These are phyloP conservation scores for Sechiopsis laciniata DNA, from an alignment of 306 rosid species.

Conservation along the genomic window DNA sequence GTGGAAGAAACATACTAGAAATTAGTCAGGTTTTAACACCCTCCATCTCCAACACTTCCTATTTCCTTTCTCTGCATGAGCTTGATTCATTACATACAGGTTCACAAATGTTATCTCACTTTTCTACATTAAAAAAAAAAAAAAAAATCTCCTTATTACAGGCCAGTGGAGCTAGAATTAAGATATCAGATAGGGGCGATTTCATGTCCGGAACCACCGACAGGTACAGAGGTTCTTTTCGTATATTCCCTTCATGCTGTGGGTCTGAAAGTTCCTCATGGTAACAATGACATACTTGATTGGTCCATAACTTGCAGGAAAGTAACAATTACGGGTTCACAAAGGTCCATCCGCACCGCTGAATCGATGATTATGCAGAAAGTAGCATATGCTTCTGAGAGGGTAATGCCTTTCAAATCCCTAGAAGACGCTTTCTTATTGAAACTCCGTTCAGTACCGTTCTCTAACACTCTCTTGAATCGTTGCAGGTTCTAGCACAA, in stretches of 20 bases:
- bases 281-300: not conserved
- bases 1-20: conserved; percentile 87
- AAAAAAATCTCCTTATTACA: conserved; percentile 32
- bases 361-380: conserved; percentile 93
- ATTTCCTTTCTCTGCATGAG: not conserved
- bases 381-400: conserved; percentile 82
- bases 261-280: conserved; percentile 1
- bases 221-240: conserved; percentile 40
- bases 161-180: conserved; percentile 95
- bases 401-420: conserved; percentile 30
- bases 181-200: conserved; percentile 97
- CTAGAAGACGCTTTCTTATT: conserved; percentile 32
- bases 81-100: not conserved
- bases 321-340: conserved; percentile 94
- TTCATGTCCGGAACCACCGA: conserved; percentile 95
- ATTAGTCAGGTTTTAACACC: conserved; percentile 72
- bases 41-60: not conserved
- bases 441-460: conserved; percentile 33
- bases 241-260: not conserved
- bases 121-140: not conserved
- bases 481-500: conserved; percentile 21
- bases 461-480: conserved; percentile 27
- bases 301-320: conserved; percentile 52
- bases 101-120: not conserved
- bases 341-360: conserved; percentile 79